Evolutionary conservation across 305 asterid genomes (phyloP).

Genomic region (Fraxinus sp.): DNA sequence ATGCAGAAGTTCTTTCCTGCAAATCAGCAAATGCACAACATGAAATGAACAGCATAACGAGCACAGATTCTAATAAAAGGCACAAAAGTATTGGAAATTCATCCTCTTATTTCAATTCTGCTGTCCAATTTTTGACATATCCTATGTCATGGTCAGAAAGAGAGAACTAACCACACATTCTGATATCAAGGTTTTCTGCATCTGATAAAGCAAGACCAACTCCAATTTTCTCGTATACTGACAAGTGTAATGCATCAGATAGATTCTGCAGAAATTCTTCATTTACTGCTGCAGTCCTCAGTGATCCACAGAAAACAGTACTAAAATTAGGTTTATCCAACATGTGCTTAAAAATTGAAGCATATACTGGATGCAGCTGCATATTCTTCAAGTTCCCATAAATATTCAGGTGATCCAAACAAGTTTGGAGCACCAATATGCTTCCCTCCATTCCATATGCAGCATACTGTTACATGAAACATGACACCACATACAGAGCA

Average conservation of each 20-base stretch:
- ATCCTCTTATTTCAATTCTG: conserved; percentile 1
- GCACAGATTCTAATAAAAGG: background rate
- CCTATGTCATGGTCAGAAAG: conserved; percentile 10
- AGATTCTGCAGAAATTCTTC: conserved; percentile 75
- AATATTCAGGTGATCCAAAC: conserved; percentile 65
- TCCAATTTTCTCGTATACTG: conserved; percentile 66
- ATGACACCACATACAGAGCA: conserved; percentile 9
- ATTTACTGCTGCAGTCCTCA: conserved; percentile 46
- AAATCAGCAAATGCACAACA: conserved; percentile 26
- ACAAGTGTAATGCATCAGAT: conserved; percentile 57
- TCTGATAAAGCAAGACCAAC: conserved; percentile 87
- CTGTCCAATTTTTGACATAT: background rate
- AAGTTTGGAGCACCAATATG: conserved; percentile 66
- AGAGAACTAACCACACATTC: conserved; percentile 69
- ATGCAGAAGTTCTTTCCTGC: conserved; percentile 89
- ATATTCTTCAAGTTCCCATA: conserved; percentile 57
- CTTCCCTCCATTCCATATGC: conserved; percentile 71
- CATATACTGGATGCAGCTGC: conserved; percentile 61
- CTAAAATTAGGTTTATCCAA: conserved; percentile 79
- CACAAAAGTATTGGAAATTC: background rate
- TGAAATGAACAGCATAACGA: conserved; percentile 6
- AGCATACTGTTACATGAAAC: conserved; percentile 50
- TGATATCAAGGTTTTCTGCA: conserved; percentile 64
- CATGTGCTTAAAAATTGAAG: conserved; percentile 62
- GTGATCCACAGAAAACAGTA: conserved; percentile 68